Conservation (phyloP, 352 stramenopile genomes). For the Phytophthora tubulina region DNA sequence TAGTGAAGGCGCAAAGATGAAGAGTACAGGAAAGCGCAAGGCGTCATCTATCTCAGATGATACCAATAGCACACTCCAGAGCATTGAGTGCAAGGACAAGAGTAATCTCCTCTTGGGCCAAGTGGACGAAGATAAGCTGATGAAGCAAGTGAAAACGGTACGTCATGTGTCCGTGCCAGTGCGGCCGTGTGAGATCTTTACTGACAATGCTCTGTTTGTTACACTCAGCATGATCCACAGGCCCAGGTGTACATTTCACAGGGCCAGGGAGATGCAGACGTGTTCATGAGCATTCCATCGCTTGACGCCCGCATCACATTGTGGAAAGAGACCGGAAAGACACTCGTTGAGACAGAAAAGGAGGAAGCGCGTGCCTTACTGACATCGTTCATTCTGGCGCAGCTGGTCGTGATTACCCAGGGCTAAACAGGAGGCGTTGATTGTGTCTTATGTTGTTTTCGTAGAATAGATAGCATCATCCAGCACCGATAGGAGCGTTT, state of each 20-base stretch:
- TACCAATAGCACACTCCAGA: constrained; percentile 34
- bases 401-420: constrained; percentile 57
- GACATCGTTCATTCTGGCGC: constrained; percentile 62
- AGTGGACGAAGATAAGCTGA: constrained; percentile 84
- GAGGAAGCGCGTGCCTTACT: constrained; percentile 75
- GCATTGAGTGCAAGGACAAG: constrained; percentile 73
- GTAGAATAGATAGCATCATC: constrained; percentile 36
- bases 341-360: constrained; percentile 81
- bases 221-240: constrained; percentile 64
- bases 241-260: constrained; percentile 86
- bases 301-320: constrained; percentile 80
- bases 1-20: constrained; percentile 33
- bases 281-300: constrained; percentile 85
- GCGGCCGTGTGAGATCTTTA: background rate
- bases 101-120: constrained; percentile 67
- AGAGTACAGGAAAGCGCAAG: constrained; percentile 45
- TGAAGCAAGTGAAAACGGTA: constrained; percentile 82
- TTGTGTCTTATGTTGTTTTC: constrained; percentile 17
- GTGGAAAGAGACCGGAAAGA: constrained; percentile 82
- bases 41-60: constrained; percentile 27
- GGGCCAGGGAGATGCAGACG: constrained; percentile 76
- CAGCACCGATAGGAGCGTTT: constrained; percentile 25
- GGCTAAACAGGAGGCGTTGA: constrained; percentile 29
- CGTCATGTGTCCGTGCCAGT: constrained; percentile 2
- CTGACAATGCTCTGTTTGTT: constrained; percentile 5